Evolutionary conservation across 176 grass and related monocot species (phyloP), one percentile per base, ranked within the genome.

Genomic region (Leersia perrieri): DNA sequence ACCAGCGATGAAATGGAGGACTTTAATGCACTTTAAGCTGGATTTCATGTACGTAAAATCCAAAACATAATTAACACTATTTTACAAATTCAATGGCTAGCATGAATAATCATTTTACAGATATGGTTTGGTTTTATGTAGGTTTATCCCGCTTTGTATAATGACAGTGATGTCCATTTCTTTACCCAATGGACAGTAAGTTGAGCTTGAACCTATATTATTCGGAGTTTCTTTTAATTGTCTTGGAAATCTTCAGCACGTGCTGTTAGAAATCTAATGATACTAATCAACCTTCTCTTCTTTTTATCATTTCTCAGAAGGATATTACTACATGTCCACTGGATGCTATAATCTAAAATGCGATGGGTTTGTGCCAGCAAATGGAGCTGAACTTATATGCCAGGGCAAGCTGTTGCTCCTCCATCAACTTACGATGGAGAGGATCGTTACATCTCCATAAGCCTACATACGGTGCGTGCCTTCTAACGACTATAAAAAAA

Each of bases 161-260:
- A 74, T 23, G 11, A 74, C 33, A 34, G 5, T 6, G 20, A 55
- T 74, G 49, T 74, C 14, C 72, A 74, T 58, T 74, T 74, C 49
- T 74, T 74, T 12, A 33, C n/a, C n/a, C 32, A 9, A 1, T 75
- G 73, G 51, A 75, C 73, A 33, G 51, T 75, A 75, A 70, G 67
- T 70, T 16, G 0, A 75, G 35, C 33, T 9, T n/a, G n/a, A n/a
- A n/a, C n/a, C n/a, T n/a, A n/a, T 49, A 49, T 49, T 49, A 49
- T 49, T 49, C 18, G 15, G 44, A 49, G 44, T 49, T 49, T 49
- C 44, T 16, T 16, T 20, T 49, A 15, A 49, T 16, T 15, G 3
- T 49, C 15, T 49, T 41, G 39, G 12, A 11, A 41, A 49, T 49
- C 44, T 44, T 44, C 40, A 42, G 40, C 10, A 42, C 9, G 7